These are phyloP conservation scores for Chalciporus pseudorubinellus DNA, from an alignment of 768 basidiomycete species.

Conservation along the genomic window DNA sequence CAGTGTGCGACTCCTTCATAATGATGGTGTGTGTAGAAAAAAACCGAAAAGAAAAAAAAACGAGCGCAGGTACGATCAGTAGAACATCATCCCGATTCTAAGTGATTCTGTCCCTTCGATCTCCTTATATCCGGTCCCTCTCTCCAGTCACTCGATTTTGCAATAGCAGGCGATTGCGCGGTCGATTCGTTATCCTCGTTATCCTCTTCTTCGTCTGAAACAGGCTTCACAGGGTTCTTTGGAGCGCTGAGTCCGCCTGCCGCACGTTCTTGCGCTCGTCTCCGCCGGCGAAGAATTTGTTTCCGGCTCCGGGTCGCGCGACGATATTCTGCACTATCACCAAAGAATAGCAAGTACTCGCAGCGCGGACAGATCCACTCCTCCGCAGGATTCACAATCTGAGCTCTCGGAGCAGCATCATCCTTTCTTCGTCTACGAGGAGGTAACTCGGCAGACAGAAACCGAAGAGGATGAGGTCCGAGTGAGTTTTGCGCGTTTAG, in stretches of 20 bases:
- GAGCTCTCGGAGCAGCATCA: slow-evolving; percentile 26
- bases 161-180: slow-evolving; percentile 3
- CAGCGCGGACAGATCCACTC: slow-evolving; percentile 96
- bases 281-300: slow-evolving; percentile 69
- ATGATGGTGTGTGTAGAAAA: slow-evolving; percentile 3
- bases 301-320: slow-evolving; percentile 69
- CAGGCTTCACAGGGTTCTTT: slow-evolving; percentile 20
- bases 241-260: slow-evolving; percentile 34
- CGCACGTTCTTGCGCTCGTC: slow-evolving; percentile 69
- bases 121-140: slow-evolving; percentile 15
- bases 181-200: slow-evolving; percentile 15
- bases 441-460: slow-evolving; percentile 68
- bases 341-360: slow-evolving; percentile 90
- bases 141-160: slow-evolving; percentile 14
- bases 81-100: slow-evolving; percentile 24
- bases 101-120: slow-evolving; percentile 15
- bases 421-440: slow-evolving; percentile 38
- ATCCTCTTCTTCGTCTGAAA: slow-evolving; percentile 26
- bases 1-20: slow-evolving; percentile 27
- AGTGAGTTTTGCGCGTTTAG: slow-evolving; percentile 48
- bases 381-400: slow-evolving; percentile 60
- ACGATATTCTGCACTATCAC: slow-evolving; percentile 67
- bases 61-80: slow-evolving; percentile 10
- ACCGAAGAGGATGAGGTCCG: slow-evolving; percentile 60
- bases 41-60: slow-evolving; percentile 6